Conservation (phyloP, 2,329 filamentous ascomycete species). For the Apiospora malaysiana region DNA sequence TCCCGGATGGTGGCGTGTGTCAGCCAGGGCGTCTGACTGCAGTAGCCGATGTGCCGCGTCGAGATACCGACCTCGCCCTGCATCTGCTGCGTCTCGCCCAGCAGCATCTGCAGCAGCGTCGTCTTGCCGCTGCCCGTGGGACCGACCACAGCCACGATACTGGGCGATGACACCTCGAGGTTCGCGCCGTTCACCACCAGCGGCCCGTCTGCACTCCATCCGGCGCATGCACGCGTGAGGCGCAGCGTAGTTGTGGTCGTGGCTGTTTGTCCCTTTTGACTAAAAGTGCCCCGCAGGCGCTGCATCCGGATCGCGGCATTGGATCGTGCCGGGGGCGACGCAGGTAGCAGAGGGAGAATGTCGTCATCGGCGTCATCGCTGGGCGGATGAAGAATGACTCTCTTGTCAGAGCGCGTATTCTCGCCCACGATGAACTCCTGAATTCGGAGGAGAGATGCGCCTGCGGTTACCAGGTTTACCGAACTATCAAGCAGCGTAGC, state of each 20-base stretch:
- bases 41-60: conserved; percentile 5
- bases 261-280: too few relatives aligned
- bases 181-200: conserved; percentile 14
- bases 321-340: too few relatives aligned
- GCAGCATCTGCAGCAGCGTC: conserved; percentile 11
- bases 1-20: not conserved
- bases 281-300: too few relatives aligned
- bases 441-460: too few relatives aligned
- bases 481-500: too few relatives aligned
- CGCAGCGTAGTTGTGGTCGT: not conserved
- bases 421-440: too few relatives aligned
- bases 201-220: not conserved
- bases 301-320: too few relatives aligned
- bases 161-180: conserved; percentile 11
- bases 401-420: too few relatives aligned
- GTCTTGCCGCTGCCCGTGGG: conserved; percentile 18
- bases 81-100: conserved; percentile 9
- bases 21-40: not conserved
- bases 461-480: too few relatives aligned
- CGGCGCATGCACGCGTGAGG: conserved; percentile 6
- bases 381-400: too few relatives aligned
- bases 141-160: conserved; percentile 16
- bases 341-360: too few relatives aligned
- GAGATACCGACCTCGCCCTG: not conserved
- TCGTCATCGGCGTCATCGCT: too few relatives aligned